phyloP scores from a whole-genome alignment of 2,329 filamentous ascomycete species.

The Beauveria sp. region DNA sequence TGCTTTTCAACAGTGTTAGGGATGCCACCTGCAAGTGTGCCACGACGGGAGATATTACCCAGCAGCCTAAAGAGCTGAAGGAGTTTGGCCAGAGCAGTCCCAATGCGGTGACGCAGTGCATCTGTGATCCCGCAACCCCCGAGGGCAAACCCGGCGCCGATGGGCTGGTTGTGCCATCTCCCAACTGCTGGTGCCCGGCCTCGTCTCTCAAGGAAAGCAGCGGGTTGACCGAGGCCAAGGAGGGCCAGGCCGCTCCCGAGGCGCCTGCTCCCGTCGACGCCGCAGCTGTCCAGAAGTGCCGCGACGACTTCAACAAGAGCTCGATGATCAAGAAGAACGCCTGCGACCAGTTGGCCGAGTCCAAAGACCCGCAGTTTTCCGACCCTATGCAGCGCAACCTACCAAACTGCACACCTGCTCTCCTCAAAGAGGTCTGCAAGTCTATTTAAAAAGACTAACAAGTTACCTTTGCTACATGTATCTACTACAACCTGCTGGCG shows the following conservation, averaged over 20 bases:
- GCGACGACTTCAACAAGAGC: not conserved
- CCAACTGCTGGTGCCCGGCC: not conserved
- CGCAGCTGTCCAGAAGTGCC: not conserved
- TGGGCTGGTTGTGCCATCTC: not conserved
- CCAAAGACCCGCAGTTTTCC: not conserved
- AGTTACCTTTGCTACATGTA: not conserved
- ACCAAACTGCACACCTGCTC: not conserved
- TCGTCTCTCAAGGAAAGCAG: not conserved
- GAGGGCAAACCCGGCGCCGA: not conserved
- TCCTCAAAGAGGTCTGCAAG: not conserved
- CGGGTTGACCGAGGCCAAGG: not conserved
- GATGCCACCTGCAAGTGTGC: not conserved
- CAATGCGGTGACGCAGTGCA: not conserved
- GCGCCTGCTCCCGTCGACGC: not conserved
- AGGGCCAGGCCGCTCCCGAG: too few relatives aligned
- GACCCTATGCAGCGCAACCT: not conserved
- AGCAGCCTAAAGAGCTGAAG: not conserved
- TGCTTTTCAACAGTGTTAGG: not conserved
- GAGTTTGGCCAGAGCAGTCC: not conserved
- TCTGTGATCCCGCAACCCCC: not conserved
- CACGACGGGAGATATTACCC: accelerated
- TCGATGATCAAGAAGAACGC: not conserved
- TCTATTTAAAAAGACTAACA: not conserved
- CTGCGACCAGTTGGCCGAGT: not conserved
- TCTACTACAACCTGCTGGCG: not conserved